phyloP scores from a whole-genome alignment of 768 basidiomycete genomes.

The Agrocybe pediades region DNA sequence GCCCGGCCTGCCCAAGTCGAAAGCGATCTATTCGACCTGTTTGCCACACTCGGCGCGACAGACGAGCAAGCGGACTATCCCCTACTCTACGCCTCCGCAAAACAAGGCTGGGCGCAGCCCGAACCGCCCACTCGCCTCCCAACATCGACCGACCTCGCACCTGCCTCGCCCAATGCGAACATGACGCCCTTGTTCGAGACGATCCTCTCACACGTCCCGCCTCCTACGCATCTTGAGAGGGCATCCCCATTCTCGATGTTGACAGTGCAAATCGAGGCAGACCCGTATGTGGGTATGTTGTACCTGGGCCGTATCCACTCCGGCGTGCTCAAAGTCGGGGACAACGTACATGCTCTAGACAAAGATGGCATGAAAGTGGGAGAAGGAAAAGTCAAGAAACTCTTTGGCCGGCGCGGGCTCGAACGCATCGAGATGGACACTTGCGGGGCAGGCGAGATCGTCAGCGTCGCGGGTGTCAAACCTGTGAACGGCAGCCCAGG shows the following conservation, averaged over 20 bases:
- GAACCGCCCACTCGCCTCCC: slow-evolving; percentile 19
- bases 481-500: slow-evolving; percentile 22
- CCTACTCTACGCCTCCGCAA: slow-evolving; percentile 50
- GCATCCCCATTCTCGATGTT: slow-evolving; percentile 50
- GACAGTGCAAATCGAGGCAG: slow-evolving; percentile 51
- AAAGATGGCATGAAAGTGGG: slow-evolving; percentile 46
- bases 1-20: slow-evolving; percentile 48
- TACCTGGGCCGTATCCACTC: slow-evolving; percentile 49
- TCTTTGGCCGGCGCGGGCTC: slow-evolving; percentile 38
- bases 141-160: slow-evolving; percentile 17
- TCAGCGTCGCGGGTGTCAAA: slow-evolving; percentile 50
- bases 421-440: slow-evolving; percentile 43
- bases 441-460: slow-evolving; percentile 52
- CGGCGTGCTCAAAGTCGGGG: slow-evolving; percentile 40
- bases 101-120: slow-evolving; percentile 52
- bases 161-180: slow-evolving; percentile 2
- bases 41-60: slow-evolving; percentile 50
- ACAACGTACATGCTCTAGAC: slow-evolving; percentile 41
- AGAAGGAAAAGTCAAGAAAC: slow-evolving; percentile 52
- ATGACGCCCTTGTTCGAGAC: slow-evolving; percentile 50
- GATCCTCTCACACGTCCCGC: slow-evolving; percentile 45
- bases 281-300: slow-evolving; percentile 50
- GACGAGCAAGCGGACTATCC: slow-evolving; percentile 56
- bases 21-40: slow-evolving; percentile 51
- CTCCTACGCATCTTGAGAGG: slow-evolving; percentile 38